Evolutionary conservation across 1,284 basidiomycete genomes (phyloP), one percentile per base, ranked within the genome.

Genomic region (Leccinum huronense): DNA sequence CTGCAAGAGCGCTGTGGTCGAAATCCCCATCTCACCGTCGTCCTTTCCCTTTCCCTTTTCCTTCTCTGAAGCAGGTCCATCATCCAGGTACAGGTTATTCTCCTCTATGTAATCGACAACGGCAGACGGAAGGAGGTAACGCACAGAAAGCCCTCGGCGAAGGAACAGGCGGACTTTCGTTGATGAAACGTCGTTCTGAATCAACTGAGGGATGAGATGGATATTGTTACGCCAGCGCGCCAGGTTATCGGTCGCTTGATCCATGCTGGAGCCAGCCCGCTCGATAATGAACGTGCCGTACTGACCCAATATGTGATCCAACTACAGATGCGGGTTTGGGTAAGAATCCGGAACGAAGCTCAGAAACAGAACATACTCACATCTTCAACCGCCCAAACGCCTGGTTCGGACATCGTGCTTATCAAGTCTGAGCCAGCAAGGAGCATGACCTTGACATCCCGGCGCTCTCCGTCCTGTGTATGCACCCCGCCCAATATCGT

Each of bases 381-480:
- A 84, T 99, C 97, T 65, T 87, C 84, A 71, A 95, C 90, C 61
- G 91, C 89, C 97, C 97, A 99, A 27, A 99, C 95, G 14, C 97
- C 97, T n/a, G 95, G 95, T 79, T 98, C 95, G 69, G 93, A 94
- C 90, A 99, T 98, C 60, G 95, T 97, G 75, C 95, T 90, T 75
- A 99, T 99, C 70, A 99, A 83, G 78, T 99, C 97, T 30, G 94
- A 96, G 42, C 97, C 97, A 3, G 97, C 97, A 61, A 99, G 86
- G 33, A 99, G 87, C 91, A 99, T 96, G 69, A 98, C 85, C 54
- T 83, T 85, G 64, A 90, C 87, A 68, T 81, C 79, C 53, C 87
- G 83, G 63, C 81, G 84, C 74, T 88, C 84, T 53, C 88, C 89
- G 68, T 86, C 84, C 65, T 80, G 80, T 3, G 89, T 88, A 45